Evolutionary conservation across 1,284 basidiomycete genomes (phyloP).

Genomic region (Tremellales sp.): DNA sequence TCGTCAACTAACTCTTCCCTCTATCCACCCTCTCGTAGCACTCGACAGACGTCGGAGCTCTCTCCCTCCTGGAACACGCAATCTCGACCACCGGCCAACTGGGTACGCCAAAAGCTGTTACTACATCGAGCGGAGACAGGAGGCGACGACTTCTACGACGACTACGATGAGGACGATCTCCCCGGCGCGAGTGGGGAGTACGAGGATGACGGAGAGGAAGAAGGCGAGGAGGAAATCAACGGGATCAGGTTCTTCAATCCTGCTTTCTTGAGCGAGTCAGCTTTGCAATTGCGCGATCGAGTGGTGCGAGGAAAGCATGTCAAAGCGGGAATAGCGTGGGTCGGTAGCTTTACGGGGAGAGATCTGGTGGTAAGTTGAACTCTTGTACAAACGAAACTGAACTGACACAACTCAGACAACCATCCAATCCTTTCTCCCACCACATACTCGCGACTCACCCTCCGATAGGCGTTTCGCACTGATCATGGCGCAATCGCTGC

Average conservation of each 20-base stretch:
- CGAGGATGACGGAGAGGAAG: slow-evolving; percentile 53
- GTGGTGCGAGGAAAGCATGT: slow-evolving; percentile 81
- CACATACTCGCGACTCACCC: slow-evolving; percentile 66
- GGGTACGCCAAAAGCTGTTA: slow-evolving; percentile 45
- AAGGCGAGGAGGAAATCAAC: slow-evolving; percentile 58
- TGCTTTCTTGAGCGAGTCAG: slow-evolving; percentile 78
- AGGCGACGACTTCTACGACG: slow-evolving; percentile 48
- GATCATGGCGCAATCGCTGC: slow-evolving; percentile 79
- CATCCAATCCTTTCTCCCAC: slow-evolving; percentile 70
- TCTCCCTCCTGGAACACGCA: slow-evolving; percentile 37
- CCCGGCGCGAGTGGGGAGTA: slow-evolving; percentile 13
- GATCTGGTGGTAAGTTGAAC: slow-evolving; percentile 74
- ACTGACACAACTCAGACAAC: slow-evolving; percentile 57
- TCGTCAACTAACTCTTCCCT: slow-evolving; percentile 21
- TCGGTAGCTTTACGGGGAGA: slow-evolving; percentile 81
- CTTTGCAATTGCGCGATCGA: slow-evolving; percentile 78
- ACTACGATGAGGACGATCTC: slow-evolving; percentile 5
- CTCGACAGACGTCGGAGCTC: slow-evolving; percentile 13
- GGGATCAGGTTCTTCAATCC: slow-evolving; percentile 79
- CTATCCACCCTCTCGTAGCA: slow-evolving; percentile 13
- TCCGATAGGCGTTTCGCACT: slow-evolving; percentile 76
- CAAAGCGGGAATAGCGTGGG: slow-evolving; percentile 84
- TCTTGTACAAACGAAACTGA: slow-evolving; percentile 4
- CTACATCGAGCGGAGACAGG: slow-evolving; percentile 44
- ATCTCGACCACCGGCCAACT: slow-evolving; percentile 34